A percentile compares a stretch with the other conserved stretches of the same genome.
Evolutionary conservation across 2,329 filamentous ascomycete genomes (phyloP).

Genomic region (Cryphonectria radicalis): DNA sequence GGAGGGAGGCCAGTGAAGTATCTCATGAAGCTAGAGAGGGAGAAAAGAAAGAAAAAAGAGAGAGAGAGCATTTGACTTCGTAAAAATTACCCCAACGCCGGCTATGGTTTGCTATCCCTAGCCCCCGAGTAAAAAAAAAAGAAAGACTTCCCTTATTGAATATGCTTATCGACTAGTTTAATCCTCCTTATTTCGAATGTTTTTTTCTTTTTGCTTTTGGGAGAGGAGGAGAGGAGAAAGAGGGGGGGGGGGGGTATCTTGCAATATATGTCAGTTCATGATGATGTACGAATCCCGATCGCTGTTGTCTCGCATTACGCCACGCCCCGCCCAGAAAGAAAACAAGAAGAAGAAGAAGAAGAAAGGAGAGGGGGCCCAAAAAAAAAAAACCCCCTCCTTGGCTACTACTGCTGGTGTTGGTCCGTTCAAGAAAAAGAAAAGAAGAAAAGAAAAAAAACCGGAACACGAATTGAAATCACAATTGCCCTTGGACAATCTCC

Average conservation of each 20-base stretch:
- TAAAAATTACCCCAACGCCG: not conserved
- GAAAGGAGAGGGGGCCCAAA: not conserved
- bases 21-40: not conserved
- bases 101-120: not conserved
- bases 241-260: not conserved
- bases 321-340: not conserved
- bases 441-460: no score
- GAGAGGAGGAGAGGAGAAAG: no score
- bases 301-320: not conserved
- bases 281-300: not conserved
- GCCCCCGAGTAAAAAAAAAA: not conserved
- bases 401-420: not conserved
- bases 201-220: no score
- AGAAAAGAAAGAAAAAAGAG: not conserved
- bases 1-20: not conserved
- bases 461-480: constrained; percentile 38
- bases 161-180: not conserved
- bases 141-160: not conserved
- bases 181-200: not conserved
- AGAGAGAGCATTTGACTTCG: not conserved
- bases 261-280: not conserved
- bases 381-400: not conserved
- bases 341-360: not conserved
- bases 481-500: constrained; percentile 51
- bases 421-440: not conserved